These are phyloP conservation scores for Albophoma yamanashiensis DNA, from an alignment of 2,329 filamentous ascomycete genomes.

Conservation along the genomic window DNA sequence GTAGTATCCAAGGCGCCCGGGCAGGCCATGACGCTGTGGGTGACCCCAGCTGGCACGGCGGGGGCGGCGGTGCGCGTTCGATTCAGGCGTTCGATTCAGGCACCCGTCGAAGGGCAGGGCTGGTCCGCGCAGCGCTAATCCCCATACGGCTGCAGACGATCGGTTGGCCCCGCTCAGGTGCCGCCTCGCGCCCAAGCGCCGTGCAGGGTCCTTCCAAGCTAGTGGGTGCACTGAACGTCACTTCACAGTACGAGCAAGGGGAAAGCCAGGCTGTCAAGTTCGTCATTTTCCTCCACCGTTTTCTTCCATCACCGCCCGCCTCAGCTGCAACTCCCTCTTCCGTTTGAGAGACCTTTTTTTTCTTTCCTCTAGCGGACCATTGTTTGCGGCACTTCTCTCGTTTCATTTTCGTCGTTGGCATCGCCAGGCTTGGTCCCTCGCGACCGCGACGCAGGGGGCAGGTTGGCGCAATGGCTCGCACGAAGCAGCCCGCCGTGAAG, in stretches of 20 bases:
- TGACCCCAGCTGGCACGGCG: too few relatives aligned
- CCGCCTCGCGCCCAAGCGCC: neutral
- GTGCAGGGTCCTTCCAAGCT: neutral
- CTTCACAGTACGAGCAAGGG: neutral
- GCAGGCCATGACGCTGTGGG: too few relatives aligned
- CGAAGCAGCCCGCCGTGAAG: conserved; percentile 58
- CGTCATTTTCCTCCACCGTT: neutral
- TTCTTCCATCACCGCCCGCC: neutral
- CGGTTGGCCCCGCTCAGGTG: neutral
- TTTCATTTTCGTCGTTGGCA: neutral
- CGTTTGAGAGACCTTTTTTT: too few relatives aligned
- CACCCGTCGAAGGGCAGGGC: neutral
- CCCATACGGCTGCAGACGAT: neutral
- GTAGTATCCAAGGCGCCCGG: neutral
- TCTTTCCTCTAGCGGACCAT: neutral
- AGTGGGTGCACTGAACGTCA: neutral
- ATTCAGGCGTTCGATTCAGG: neutral
- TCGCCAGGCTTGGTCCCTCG: neutral
- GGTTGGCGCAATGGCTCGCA: conserved; percentile 49
- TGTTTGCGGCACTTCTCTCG: neutral
- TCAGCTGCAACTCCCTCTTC: neutral
- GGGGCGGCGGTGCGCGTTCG: too few relatives aligned
- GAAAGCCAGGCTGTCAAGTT: conserved; percentile 3
- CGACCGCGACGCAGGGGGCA: neutral
- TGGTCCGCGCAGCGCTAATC: neutral